Conservation (phyloP, 2,329 filamentous ascomycete species). For the Dactylellina leptospora region DNA sequence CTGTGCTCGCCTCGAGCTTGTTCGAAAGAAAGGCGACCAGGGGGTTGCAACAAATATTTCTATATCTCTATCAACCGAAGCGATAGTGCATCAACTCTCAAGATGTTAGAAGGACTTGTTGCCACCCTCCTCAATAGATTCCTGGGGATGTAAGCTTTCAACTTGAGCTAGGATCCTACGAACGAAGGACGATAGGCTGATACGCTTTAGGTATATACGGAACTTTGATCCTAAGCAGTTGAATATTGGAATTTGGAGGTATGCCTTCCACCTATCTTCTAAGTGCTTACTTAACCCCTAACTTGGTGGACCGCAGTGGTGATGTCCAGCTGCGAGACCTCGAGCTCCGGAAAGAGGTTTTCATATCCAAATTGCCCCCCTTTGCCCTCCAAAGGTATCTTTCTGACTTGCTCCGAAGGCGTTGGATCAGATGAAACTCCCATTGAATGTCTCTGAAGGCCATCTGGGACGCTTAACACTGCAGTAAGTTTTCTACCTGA, state of each 20-base stretch:
- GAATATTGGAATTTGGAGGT: slow-evolving; percentile 95
- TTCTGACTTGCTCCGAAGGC: slow-evolving; percentile 69
- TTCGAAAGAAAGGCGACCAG: too few relatives aligned
- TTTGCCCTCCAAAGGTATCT: too few relatives aligned
- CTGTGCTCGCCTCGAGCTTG: too few relatives aligned
- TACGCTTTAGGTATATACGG: slow-evolving; percentile 70
- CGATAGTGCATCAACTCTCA: too few relatives aligned
- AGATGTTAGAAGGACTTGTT: slow-evolving; percentile 92
- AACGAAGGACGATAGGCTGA: too few relatives aligned
- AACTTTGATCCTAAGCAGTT: slow-evolving; percentile 98
- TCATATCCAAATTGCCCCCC: too few relatives aligned
- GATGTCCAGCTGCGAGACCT: slow-evolving; percentile 95
- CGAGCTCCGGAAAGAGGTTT: slow-evolving; percentile 77
- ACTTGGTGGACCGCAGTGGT: slow-evolving; percentile 65
- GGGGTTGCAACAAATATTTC: too few relatives aligned
- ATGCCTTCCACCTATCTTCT: neutral
- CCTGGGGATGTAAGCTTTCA: slow-evolving; percentile 84
- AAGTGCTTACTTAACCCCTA: neutral
- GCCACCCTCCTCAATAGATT: slow-evolving; percentile 98
- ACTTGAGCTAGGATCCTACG: too few relatives aligned
- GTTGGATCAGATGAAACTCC: slow-evolving; percentile 93
- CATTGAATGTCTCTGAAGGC: slow-evolving; percentile 94
- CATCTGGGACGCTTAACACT: slow-evolving; percentile 92
- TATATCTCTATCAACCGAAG: too few relatives aligned
- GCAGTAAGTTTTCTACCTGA: slow-evolving; percentile 53